These are phyloP conservation scores for Thalassiosira exigua DNA, from an alignment of 352 stramenopile genomes.

Conservation along the genomic window DNA sequence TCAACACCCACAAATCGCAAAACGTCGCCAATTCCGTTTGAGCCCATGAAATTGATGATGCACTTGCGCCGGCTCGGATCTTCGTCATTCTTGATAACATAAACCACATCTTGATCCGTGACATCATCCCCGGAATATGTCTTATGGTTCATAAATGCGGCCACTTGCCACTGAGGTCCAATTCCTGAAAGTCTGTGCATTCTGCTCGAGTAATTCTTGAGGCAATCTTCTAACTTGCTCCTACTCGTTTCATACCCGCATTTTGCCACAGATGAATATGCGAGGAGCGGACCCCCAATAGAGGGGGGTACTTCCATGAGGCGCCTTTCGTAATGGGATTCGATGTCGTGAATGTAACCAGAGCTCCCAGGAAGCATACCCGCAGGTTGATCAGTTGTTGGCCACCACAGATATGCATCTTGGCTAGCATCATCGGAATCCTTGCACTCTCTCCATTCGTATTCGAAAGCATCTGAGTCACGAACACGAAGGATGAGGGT, in stretches of 20 bases:
- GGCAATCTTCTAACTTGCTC: too few relatives aligned
- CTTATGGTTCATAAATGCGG: too few relatives aligned
- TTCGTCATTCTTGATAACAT: slow-evolving; percentile 31
- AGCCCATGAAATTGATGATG: slow-evolving; percentile 34
- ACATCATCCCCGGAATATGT: not conserved
- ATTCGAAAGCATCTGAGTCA: slow-evolving; percentile 13
- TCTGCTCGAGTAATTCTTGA: slow-evolving; percentile 17
- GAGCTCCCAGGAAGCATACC: too few relatives aligned
- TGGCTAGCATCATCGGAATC: too few relatives aligned
- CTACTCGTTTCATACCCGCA: too few relatives aligned
- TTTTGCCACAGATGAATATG: too few relatives aligned
- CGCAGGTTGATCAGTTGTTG: too few relatives aligned
- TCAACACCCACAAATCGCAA: slow-evolving; percentile 15
- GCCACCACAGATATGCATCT: too few relatives aligned
- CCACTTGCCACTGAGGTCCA: slow-evolving; percentile 25
- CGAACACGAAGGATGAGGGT: slow-evolving; percentile 19
- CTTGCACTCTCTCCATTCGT: too few relatives aligned
- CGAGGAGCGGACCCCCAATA: too few relatives aligned
- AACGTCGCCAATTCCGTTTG: slow-evolving; percentile 19
- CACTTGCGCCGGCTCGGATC: slow-evolving; percentile 11
- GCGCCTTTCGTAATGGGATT: slow-evolving; percentile 28
- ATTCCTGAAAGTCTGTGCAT: slow-evolving; percentile 2
- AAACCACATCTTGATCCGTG: slow-evolving; percentile 26
- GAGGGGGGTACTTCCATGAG: too few relatives aligned
- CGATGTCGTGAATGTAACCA: slow-evolving; percentile 25